Percentiles rank a stretch among this genome's conserved stretches.
These are phyloP conservation scores for Cutaneotrichosporon daszewskae DNA, from an alignment of 1,284 basidiomycete species.

Conservation along the genomic window DNA sequence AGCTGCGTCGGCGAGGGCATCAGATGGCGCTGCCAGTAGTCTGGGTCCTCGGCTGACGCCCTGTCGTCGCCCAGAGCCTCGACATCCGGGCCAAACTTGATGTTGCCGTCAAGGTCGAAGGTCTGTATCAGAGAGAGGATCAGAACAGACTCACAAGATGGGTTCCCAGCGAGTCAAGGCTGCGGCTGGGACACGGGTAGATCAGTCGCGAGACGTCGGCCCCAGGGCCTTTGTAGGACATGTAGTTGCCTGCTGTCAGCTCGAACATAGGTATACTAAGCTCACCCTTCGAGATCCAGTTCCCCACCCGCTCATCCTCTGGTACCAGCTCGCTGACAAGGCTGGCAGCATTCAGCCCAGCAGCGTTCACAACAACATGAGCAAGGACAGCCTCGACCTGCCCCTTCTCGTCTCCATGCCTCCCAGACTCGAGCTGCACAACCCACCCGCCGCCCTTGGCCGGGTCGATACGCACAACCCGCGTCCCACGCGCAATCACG, in stretches of 20 bases:
- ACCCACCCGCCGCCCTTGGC: constrained; percentile 51
- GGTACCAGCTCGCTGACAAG: constrained; percentile 68
- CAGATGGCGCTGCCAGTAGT: constrained; percentile 72
- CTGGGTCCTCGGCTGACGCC: constrained; percentile 53
- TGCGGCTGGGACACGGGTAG: constrained; percentile 76
- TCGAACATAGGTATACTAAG: background rate
- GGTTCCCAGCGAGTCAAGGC: constrained; percentile 67
- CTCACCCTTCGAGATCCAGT: constrained; percentile 64
- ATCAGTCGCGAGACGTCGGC: constrained; percentile 66
- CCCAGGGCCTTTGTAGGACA: constrained; percentile 75
- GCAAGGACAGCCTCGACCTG: constrained; percentile 69
- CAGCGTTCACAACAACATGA: constrained; percentile 76
- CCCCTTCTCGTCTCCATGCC: constrained; percentile 49
- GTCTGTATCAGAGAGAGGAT: constrained; percentile 50
- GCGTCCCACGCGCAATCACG: constrained; percentile 73
- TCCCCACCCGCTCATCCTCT: constrained; percentile 54
- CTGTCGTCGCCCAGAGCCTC: constrained; percentile 68
- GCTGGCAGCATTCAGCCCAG: constrained; percentile 70
- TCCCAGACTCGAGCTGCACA: constrained; percentile 63
- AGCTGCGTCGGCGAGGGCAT: constrained; percentile 62
- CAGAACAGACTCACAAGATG: constrained; percentile 54
- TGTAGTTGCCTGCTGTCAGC: constrained; percentile 61
- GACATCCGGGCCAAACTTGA: constrained; percentile 90
- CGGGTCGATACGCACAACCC: constrained; percentile 80
- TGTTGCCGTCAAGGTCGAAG: constrained; percentile 76